Percentiles rank a stretch among this genome's conserved stretches.
Conservation (phyloP, 108 stramenopile species). For the Pinguiococcus pyrenoidosus region DNA sequence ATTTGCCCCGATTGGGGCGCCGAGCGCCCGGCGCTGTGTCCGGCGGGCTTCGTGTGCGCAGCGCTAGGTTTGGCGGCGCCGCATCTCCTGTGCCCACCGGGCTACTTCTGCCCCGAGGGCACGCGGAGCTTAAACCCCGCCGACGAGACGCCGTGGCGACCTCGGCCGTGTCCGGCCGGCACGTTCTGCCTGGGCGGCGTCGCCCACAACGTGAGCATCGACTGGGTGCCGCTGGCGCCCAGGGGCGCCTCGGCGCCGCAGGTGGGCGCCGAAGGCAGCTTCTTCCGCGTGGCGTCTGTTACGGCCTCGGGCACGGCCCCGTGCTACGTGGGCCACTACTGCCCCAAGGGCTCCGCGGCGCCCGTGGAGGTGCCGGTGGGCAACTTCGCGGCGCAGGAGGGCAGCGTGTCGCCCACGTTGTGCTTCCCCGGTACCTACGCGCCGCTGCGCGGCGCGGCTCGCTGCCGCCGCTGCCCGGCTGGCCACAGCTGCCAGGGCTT, state of each 20-base stretch:
- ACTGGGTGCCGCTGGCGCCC: constrained; percentile 47
- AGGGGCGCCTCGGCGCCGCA: constrained; percentile 49
- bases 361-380: constrained; percentile 56
- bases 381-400: constrained; percentile 42
- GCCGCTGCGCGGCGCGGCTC: constrained; percentile 38
- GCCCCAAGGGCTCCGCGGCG: constrained; percentile 44
- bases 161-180: constrained; percentile 49
- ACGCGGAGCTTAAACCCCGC: constrained; percentile 52
- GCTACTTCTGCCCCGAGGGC: constrained; percentile 56
- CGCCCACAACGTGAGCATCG: constrained; percentile 41
- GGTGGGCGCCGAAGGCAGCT: constrained; percentile 56
- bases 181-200: constrained; percentile 69
- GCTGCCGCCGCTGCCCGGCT: constrained; percentile 56
- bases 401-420: constrained; percentile 54
- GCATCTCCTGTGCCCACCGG: constrained; percentile 53
- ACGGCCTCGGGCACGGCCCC: constrained; percentile 43
- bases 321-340: constrained; percentile 64
- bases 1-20: constrained; percentile 57
- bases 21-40: constrained; percentile 43
- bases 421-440: constrained; percentile 77
- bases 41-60: constrained; percentile 63
- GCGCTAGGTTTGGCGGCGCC: constrained; percentile 49
- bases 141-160: constrained; percentile 25
- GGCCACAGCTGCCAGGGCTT: constrained; percentile 58
- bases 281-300: constrained; percentile 50